Base-by-base conservation (phyloP, 495 filamentous ascomycete species). In the Talaromyces trachyspermus region DNA sequence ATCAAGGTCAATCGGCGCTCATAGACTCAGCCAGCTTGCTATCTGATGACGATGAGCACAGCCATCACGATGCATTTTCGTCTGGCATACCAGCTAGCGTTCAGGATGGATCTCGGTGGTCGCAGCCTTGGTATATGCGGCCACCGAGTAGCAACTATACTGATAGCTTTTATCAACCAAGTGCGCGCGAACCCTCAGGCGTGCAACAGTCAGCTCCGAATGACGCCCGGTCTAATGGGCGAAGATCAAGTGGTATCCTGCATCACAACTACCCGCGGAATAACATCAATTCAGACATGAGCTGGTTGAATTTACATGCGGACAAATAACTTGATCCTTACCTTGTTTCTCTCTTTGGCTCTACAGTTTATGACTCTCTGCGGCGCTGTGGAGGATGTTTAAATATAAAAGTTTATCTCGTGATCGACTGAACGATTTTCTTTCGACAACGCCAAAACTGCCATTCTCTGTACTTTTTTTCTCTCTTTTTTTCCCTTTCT, bases 241-340 rank as follows among this genome's bases (percentile, higher is more conserved):
- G 67, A 23, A 51, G 59, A n/a, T 61, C 66, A 33, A 64, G 57
- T 52, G 59, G 49, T 57, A 58, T 17, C 53, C 59, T 14, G 59
- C 59, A 42, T 61, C 65, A 14, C 12, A 32, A 51, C 22, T 22
- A 22, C 15, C 12, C 49, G 1, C 63, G 52, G 30, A 41, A 48
- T 37, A 66, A 67, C 32, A 45, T 63, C 52, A 69, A 72, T 47
- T 65, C 70, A 20, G 85, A 89, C 60, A 84, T 89, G 79, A 86
- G 83, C 64, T 89, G 85, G 85, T 63, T 89, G 30, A 88, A 88
- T 58, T 62, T 89, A 6, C 44, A 70, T 19, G 60, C 58, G 23
- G 61, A 63, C 12, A 59, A 57, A 47, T 71, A 49, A 62, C 23
- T 33, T 37, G 11, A 8, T 22, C 4, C 23, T 26, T 17, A 41